Conservation (phyloP, 179 eudicot species). For the Drosera spatulata region DNA sequence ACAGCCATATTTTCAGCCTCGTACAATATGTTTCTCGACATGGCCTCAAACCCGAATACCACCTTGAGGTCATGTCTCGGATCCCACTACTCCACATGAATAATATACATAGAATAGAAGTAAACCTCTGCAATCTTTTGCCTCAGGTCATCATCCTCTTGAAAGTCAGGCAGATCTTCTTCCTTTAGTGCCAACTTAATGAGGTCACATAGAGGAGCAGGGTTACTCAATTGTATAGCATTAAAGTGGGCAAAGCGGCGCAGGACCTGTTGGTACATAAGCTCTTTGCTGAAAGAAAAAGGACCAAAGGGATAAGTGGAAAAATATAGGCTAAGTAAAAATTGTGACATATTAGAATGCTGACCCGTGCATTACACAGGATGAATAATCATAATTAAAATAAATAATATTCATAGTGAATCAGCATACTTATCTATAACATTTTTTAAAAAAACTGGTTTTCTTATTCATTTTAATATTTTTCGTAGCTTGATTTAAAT, state of each 20-base stretch:
- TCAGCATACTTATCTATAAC: too few species aligned
- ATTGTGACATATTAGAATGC: background rate
- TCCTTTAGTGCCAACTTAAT: slow-evolving; percentile 69
- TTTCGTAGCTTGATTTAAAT: too few species aligned
- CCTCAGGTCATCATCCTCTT: slow-evolving; percentile 54
- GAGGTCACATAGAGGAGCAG: slow-evolving; percentile 60
- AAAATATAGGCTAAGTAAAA: slow-evolving; percentile 11
- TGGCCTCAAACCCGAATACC: too few species aligned
- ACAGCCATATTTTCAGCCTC: too few species aligned
- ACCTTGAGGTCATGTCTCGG: too few species aligned
- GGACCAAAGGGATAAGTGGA: slow-evolving; percentile 8
- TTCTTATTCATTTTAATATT: too few species aligned
- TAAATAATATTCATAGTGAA: too few species aligned
- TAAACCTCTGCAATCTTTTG: slow-evolving; percentile 71
- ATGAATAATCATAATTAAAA: too few species aligned
- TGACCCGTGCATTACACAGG: background rate
- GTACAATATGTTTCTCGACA: too few species aligned
- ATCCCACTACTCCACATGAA: too few species aligned
- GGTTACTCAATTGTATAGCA: slow-evolving; percentile 92
- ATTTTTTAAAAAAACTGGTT: too few species aligned
- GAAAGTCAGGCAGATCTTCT: slow-evolving; percentile 52
- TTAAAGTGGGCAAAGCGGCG: slow-evolving; percentile 90
- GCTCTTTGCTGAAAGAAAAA: slow-evolving; percentile 74
- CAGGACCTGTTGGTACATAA: slow-evolving; percentile 94
- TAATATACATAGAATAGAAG: background rate